A percentile compares a stretch with the other conserved stretches of the same genome.
These are phyloP conservation scores for Dendrocalamus sinicus DNA, from an alignment of 176 grass and related monocot genomes.

Conservation along the genomic window DNA sequence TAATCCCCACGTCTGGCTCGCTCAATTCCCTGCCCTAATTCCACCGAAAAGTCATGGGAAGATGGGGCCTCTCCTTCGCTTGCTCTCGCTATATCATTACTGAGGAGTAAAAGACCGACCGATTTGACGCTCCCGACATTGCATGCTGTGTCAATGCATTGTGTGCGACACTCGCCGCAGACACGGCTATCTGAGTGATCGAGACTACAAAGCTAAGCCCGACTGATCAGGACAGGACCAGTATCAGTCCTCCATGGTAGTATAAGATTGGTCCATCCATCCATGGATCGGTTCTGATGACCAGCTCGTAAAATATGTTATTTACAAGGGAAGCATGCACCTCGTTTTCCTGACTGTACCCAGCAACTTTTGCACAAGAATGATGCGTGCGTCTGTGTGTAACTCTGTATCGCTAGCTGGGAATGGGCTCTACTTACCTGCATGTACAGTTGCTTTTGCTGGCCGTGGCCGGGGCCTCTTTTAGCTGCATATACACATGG, in stretches of 20 bases:
- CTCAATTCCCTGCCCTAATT: not conserved
- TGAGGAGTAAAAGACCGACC: conserved; percentile 49
- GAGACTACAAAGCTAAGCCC: conserved; percentile 12
- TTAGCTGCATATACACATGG: not conserved
- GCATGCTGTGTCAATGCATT: conserved; percentile 34
- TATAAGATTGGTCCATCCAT: conserved; percentile 6
- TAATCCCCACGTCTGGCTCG: not conserved
- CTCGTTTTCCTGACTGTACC: conserved; percentile 48
- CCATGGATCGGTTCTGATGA: not conserved
- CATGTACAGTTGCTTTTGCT: conserved; percentile 24
- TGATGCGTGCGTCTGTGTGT: conserved; percentile 24
- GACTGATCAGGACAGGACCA: conserved; percentile 20
- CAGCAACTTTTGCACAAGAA: conserved; percentile 35
- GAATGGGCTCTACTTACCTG: conserved; percentile 33
- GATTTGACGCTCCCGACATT: conserved; percentile 54
- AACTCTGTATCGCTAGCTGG: conserved; percentile 28
- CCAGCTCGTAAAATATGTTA: conserved; percentile 1
- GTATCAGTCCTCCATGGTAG: not conserved
- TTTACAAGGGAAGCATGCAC: conserved; percentile 28
- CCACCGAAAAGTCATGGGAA: not conserved
- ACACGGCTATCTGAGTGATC: not conserved
- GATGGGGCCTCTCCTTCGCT: not conserved
- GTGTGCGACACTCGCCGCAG: conserved; percentile 32
- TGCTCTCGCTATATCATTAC: conserved; percentile 29
- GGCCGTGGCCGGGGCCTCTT: conserved; percentile 15